Evolutionary conservation across 2,329 filamentous ascomycete genomes (phyloP).

Genomic region (Botrytis elliptica): DNA sequence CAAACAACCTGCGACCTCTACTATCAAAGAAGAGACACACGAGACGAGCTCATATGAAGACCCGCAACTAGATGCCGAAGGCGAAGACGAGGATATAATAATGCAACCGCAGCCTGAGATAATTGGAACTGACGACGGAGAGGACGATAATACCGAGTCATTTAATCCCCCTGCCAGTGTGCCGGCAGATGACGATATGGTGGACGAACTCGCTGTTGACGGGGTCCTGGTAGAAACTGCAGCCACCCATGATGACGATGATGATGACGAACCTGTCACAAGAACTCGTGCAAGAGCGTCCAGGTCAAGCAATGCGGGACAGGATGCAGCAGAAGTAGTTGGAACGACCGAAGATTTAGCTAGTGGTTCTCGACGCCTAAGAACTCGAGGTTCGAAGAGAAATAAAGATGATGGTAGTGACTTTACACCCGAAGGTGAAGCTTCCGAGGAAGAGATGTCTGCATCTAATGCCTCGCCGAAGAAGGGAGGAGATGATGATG

Average conservation of each 20-base stretch:
- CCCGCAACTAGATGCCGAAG: conserved; percentile 30
- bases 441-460: conserved; percentile 53
- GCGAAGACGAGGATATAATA: conserved; percentile 17
- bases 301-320: conserved; percentile 40
- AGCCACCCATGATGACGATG: conserved; percentile 33
- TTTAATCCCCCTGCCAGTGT: conserved; percentile 18
- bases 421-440: conserved; percentile 41
- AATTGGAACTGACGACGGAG: conserved; percentile 19
- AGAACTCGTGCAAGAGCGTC: conserved; percentile 44
- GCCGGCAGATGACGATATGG: conserved; percentile 27
- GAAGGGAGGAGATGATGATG: conserved; percentile 46
- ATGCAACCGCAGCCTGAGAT: conserved; percentile 8
- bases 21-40: conserved; percentile 40
- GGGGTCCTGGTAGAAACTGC: conserved; percentile 19
- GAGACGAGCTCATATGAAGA: conserved; percentile 38
- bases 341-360: conserved; percentile 43
- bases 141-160: conserved; percentile 19
- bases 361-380: conserved; percentile 34
- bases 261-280: conserved; percentile 38
- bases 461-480: conserved; percentile 41
- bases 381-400: conserved; percentile 35
- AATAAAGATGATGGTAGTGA: conserved; percentile 37
- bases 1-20: conserved; percentile 34
- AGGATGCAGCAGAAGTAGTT: conserved; percentile 50
- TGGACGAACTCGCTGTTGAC: conserved; percentile 25